Evolutionary conservation across 73 alveolate species (phyloP).

Genomic region (Tetrahymena borealis): DNA sequence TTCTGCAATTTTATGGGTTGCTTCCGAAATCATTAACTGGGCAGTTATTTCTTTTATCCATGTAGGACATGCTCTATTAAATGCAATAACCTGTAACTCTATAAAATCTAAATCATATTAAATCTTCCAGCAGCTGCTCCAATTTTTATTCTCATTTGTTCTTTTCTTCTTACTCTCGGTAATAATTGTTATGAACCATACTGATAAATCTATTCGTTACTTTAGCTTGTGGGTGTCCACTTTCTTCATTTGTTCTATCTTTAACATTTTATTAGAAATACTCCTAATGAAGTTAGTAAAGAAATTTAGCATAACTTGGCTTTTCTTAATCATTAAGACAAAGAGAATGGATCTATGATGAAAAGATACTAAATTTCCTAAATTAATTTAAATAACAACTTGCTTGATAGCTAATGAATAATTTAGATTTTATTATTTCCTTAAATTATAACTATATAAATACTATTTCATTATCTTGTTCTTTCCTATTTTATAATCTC

Average conservation of each 20-base stretch:
- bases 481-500: too few species aligned
- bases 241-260: not conserved
- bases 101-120: not conserved
- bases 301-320: not conserved
- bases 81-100: not conserved
- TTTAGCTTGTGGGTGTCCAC: not conserved
- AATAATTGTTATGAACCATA: not conserved
- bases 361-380: too few species aligned
- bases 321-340: not conserved
- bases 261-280: not conserved
- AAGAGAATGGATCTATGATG: not conserved
- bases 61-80: not conserved
- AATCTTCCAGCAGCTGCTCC: not conserved
- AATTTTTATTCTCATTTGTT: not conserved
- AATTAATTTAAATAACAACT: too few species aligned
- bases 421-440: too few species aligned
- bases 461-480: too few species aligned
- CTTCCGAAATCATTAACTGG: not conserved
- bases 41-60: not conserved
- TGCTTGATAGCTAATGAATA: too few species aligned
- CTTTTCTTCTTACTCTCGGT: not conserved
- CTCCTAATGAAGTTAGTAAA: not conserved
- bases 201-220: not conserved
- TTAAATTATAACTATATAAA: too few species aligned
- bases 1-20: not conserved